Percentiles rank a stretch among this genome's conserved stretches.
These are phyloP conservation scores for Rhodosorus marinus DNA, from an alignment of 23 red algal species.

Conservation along the genomic window DNA sequence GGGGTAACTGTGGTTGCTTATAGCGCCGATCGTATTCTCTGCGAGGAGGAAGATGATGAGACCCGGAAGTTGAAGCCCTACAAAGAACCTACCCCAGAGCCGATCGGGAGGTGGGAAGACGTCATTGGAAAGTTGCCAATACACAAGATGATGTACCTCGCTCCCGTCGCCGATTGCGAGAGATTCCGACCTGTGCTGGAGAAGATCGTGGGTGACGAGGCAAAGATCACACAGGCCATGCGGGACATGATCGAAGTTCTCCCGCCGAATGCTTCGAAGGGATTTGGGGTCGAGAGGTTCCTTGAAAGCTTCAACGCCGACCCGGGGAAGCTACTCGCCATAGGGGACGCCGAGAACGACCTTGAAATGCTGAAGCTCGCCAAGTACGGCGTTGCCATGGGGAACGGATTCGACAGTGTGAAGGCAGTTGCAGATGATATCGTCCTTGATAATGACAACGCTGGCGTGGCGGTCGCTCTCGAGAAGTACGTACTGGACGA, in stretches of 20 bases:
- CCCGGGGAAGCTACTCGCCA: constrained; percentile 37
- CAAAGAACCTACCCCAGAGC: constrained; percentile 31
- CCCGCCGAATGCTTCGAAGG: constrained; percentile 61
- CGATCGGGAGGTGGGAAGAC: constrained; percentile 27
- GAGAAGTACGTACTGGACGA: too few species aligned
- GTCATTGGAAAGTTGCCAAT: constrained; percentile 11
- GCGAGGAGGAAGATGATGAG: constrained; percentile 35
- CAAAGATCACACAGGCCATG: constrained; percentile 50
- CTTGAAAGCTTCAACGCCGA: constrained; percentile 20
- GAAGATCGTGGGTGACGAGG: constrained; percentile 10
- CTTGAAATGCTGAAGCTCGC: too few species aligned
- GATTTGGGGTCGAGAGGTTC: constrained; percentile 39
- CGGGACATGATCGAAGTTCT: constrained; percentile 83
- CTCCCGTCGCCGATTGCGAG: constrained; percentile 8
- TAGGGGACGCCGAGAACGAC: constrained; percentile 94
- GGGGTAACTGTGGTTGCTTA: constrained; percentile 55
- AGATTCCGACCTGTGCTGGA: constrained; percentile 36
- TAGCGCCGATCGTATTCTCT: constrained; percentile 56
- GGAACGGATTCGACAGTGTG: too few species aligned
- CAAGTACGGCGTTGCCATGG: too few species aligned
- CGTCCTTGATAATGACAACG: too few species aligned
- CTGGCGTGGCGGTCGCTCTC: too few species aligned
- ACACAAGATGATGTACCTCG: constrained; percentile 84
- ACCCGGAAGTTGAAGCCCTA: constrained; percentile 47
- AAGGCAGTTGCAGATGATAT: too few species aligned